Evolutionary conservation across 495 filamentous ascomycete species (phyloP), one percentile per base, ranked within the genome.

Genomic region (Podospora pseudocomata): DNA sequence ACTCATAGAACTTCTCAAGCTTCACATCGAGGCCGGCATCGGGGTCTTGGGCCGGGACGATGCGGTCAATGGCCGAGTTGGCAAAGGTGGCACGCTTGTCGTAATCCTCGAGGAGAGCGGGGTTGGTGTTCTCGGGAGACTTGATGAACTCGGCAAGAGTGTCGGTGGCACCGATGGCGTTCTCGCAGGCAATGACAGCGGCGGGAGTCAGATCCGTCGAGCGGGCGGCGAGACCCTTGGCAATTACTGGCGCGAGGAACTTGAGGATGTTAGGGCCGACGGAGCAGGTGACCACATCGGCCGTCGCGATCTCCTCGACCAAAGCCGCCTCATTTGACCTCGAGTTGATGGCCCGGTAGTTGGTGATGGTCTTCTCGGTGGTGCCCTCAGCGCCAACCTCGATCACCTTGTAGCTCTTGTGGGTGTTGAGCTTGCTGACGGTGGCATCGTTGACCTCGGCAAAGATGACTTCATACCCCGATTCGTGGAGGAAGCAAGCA

Each of bases 1-100:
- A 99, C 80, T 99, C 95, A 83, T 90, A 96, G 87, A 97, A 99
- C 80, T 92, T 92, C 85, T 99, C 95, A 68, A 99, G 93, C 72
- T 89, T 92, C 70, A 99, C 95, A 74, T 97, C 90, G 54, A 97
- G 84, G 54, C 92, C 93, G 20, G 86, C 82, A 76, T 91, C 83
- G 30, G 89, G 84, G 68, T 90, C 87, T 82, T 97, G 93, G 56
- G 88, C 88, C 7, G 96, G 95, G 11, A 97, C 95, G 74, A 99
- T 99, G 32, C 95, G 92, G 82, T 99, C 95, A 75, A 98, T 97
- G 69, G 95, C 94, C 62, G 92, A 96, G 84, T 98, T 98, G 79
- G 94, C 94, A 76, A 94, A 97, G 68, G 89, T 87, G 9, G 90
- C 90, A 60, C 89, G 87, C 70, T 87, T 80, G 72, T 84, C 80